These are phyloP conservation scores for Tetrapisispora iriomotensis DNA, from an alignment of 805 yeast genomes.

Conservation along the genomic window DNA sequence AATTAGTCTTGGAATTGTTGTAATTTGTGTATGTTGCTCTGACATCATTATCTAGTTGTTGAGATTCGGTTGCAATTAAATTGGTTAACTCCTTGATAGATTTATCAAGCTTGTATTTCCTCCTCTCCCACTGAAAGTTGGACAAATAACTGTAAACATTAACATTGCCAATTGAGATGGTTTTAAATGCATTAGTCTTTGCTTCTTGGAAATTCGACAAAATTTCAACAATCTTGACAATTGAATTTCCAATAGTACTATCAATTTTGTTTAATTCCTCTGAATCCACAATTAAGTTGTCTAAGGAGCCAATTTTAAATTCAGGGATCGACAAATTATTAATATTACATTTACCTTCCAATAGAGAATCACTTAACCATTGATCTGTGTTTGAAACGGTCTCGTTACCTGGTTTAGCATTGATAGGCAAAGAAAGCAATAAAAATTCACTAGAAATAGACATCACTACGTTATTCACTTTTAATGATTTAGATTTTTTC, in stretches of 20 bases:
- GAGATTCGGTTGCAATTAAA: conserved; percentile 63
- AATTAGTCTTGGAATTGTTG: conserved; percentile 71
- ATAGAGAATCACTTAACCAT: conserved; percentile 48
- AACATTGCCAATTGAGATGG: conserved; percentile 44
- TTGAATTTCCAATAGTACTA: conserved; percentile 58
- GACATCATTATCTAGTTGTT: conserved; percentile 77
- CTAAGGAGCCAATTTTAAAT: conserved; percentile 91
- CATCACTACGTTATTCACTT: conserved; percentile 7
- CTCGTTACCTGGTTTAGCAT: conserved; percentile 44
- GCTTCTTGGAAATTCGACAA: conserved; percentile 39
- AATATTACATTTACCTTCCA: conserved; percentile 51
- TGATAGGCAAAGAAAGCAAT: conserved; percentile 46
- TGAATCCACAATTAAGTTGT: conserved; percentile 78
- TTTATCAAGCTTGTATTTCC: conserved; percentile 78
- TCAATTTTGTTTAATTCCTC: conserved; percentile 84
- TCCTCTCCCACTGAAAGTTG: conserved; percentile 76
- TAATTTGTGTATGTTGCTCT: conserved; percentile 65
- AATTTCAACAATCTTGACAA: conserved; percentile 69
- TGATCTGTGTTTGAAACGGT: conserved; percentile 31
- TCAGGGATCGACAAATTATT: conserved; percentile 57
- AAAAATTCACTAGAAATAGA: conserved; percentile 30
- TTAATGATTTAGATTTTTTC: too few species aligned
- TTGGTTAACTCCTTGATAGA: conserved; percentile 68
- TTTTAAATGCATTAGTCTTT: conserved; percentile 39
- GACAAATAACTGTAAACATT: conserved; percentile 51